These are phyloP conservation scores for Teunomyces lycoperdinae DNA, from an alignment of 805 yeast genomes.

Conservation along the genomic window DNA sequence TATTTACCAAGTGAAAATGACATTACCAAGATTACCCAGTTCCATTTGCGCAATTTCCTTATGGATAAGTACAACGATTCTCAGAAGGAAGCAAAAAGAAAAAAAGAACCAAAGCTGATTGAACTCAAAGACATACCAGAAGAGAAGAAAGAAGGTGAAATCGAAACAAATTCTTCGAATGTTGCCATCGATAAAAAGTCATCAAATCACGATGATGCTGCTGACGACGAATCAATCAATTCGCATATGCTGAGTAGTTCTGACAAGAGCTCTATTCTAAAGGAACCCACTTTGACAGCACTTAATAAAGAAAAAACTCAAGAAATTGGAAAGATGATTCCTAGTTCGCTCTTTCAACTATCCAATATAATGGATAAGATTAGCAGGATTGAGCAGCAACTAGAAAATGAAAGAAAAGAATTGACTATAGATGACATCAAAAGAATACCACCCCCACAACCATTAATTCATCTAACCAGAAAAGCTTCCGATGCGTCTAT, in stretches of 20 bases:
- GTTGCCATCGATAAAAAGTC: background rate
- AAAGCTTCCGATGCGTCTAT: constrained; percentile 4
- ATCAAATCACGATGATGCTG: background rate
- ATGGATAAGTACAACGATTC: constrained; percentile 43
- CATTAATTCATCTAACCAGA: constrained; percentile 12
- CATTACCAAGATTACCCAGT: constrained; percentile 84
- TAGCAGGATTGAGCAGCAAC: constrained; percentile 12
- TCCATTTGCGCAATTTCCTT: constrained; percentile 75
- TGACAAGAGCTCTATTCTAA: background rate
- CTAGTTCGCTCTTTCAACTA: constrained; percentile 18
- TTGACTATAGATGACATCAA: constrained; percentile 7
- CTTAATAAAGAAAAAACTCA: constrained; percentile 9
- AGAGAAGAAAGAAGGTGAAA: background rate
- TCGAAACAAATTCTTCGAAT: background rate
- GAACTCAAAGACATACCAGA: background rate
- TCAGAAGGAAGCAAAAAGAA: constrained; percentile 9
- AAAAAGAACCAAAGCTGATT: constrained; percentile 1
- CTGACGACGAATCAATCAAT: constrained; percentile 3
- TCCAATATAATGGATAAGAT: constrained; percentile 18
- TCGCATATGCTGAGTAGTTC: background rate
- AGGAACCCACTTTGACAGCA: constrained; percentile 1
- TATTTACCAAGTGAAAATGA: constrained; percentile 92
- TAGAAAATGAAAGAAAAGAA: constrained; percentile 13
- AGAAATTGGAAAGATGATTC: constrained; percentile 16
- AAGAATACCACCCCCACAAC: constrained; percentile 14